Base-by-base conservation (phyloP, 2,329 filamentous ascomycete species). In the Septoria petroselini region DNA sequence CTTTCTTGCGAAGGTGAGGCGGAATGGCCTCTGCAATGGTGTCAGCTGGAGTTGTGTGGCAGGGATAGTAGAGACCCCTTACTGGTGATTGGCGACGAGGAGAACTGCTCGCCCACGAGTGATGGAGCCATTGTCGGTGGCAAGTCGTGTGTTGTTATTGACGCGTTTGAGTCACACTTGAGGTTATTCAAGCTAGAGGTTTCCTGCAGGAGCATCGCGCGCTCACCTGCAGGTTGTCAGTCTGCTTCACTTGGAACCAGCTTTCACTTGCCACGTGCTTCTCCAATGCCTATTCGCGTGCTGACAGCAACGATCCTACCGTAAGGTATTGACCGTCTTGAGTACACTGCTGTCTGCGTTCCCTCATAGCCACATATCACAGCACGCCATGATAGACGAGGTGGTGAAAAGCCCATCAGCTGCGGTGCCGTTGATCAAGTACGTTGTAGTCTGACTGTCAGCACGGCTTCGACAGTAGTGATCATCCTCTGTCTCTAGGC, bases 1-100 rank as follows among this genome's bases (percentile, higher is more conserved):
- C 18, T 33, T 46, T 46, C 42, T 29, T 37, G 42, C 42, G 42
- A 12, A 46, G 42, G 27, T 46, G 42, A 18, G 42, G 42, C 42
- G 42, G 42, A 2, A 14, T n/a, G 18, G 21, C 21, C n/a, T 37
- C 33, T 37, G 31, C 6, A 5, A 19, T 7, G 11, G 5, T 15
- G 42, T 46, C 23, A 46, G 42, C 30, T 31, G 19, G 12, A n/a
- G 12, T 11, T n/a, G 11, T 21, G 14, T 19, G 35, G 35, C 35
- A 11, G 8, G 15, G 9, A 23, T 18, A 18, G 9, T 25, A 21
- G 25, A 27, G 23, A n/a, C n/a, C n/a, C 29, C 27, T 17, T 42
- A 33, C 40, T 42, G 8, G 25, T 14, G 40, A 42, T 12, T 3
- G 40, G 18, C 11, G 27, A 33, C 17, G 40, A 29, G 17, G 3